These are phyloP conservation scores for Neoboletus brunneissimus DNA, from an alignment of 768 basidiomycete genomes.

Conservation along the genomic window DNA sequence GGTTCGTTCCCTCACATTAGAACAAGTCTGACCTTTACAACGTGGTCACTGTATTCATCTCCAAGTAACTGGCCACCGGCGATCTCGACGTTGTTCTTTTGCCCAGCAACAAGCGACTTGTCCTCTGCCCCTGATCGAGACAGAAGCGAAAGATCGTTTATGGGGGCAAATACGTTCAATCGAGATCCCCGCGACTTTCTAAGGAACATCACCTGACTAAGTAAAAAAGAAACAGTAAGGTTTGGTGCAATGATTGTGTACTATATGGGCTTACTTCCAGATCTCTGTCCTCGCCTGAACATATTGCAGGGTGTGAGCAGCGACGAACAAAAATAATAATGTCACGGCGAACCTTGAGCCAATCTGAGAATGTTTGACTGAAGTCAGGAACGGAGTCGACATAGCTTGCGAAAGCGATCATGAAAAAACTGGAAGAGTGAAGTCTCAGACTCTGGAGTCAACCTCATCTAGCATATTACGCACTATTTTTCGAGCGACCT, in stretches of 20 bases:
- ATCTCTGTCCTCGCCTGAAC: conserved; percentile 78
- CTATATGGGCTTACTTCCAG: conserved; percentile 66
- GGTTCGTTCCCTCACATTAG: neutral
- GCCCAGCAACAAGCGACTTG: conserved; percentile 59
- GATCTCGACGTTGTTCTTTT: conserved; percentile 70
- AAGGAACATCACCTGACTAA: conserved; percentile 82
- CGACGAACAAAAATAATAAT: neutral
- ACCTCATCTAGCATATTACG: conserved; percentile 24
- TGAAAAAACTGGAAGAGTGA: conserved; percentile 69
- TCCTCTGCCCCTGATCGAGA: conserved; percentile 65
- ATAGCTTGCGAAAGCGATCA: conserved; percentile 90
- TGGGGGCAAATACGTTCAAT: conserved; percentile 87
- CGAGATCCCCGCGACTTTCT: conserved; percentile 78
- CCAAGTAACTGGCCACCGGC: conserved; percentile 84
- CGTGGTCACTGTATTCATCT: conserved; percentile 94
- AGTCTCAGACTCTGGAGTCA: neutral
- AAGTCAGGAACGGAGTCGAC: conserved; percentile 67
- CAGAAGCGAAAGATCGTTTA: conserved; percentile 81
- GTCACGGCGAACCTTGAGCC: conserved; percentile 63
- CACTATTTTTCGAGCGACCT: conserved; percentile 89
- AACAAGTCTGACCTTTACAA: conserved; percentile 64
- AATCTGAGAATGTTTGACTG: conserved; percentile 73
- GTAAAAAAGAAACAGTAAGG: neutral
- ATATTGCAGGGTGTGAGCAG: neutral
- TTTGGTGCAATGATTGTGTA: neutral